phyloP scores from a whole-genome alignment of 2,329 filamentous ascomycete genomes.

The Alternaria atra region DNA sequence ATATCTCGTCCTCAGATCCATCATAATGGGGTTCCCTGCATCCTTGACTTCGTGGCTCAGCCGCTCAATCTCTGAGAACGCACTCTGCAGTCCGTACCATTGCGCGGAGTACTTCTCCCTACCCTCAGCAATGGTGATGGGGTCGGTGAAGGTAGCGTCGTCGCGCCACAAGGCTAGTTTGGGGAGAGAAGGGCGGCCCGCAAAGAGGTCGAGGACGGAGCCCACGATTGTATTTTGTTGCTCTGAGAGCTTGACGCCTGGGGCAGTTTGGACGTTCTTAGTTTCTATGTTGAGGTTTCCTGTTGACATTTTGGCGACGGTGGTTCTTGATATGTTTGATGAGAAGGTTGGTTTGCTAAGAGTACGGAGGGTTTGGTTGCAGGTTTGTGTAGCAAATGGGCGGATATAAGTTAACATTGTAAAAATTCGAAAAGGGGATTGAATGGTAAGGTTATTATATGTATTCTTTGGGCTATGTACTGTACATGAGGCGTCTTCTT shows the following conservation, averaged over 20 bases:
- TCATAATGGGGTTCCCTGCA: slow-evolving; percentile 66
- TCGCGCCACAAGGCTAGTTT: slow-evolving; percentile 69
- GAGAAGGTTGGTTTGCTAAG: slow-evolving; percentile 30
- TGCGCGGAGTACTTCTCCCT: slow-evolving; percentile 63
- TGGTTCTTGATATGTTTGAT: slow-evolving; percentile 18
- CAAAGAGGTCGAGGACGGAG: slow-evolving; percentile 69
- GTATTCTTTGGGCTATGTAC: neutral
- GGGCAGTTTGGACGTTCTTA: slow-evolving; percentile 62
- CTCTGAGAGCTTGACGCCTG: slow-evolving; percentile 60
- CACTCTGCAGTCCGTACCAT: slow-evolving; percentile 67
- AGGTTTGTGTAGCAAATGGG: slow-evolving; percentile 26
- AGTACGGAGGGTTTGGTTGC: slow-evolving; percentile 22
- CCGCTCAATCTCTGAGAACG: slow-evolving; percentile 67
- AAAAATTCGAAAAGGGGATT: neutral
- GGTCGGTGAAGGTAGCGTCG: slow-evolving; percentile 66
- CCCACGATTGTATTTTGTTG: slow-evolving; percentile 65
- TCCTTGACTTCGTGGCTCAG: slow-evolving; percentile 63
- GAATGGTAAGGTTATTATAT: slow-evolving; percentile 9
- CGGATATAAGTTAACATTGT: slow-evolving; percentile 26
- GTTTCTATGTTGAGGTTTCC: slow-evolving; percentile 60
- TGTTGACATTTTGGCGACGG: slow-evolving; percentile 45
- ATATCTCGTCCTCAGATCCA: slow-evolving; percentile 64
- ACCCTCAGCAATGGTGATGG: slow-evolving; percentile 66
- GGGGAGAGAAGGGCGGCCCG: slow-evolving; percentile 65
- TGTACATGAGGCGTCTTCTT: neutral